Base-by-base conservation (phyloP, 257 asterid genomes). In the Solanum arcanum region DNA sequence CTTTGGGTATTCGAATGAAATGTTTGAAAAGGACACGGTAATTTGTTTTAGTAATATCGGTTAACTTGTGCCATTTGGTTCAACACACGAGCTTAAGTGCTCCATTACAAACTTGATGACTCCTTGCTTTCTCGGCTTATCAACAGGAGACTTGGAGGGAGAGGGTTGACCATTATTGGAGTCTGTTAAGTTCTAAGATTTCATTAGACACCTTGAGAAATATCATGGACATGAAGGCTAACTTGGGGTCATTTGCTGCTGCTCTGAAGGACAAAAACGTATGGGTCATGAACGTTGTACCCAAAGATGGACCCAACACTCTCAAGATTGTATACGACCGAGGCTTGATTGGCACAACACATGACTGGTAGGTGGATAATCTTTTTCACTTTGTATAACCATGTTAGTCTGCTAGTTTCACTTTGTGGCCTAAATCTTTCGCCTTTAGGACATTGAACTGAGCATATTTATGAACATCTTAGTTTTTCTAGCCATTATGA, bases 221-320 rank as follows among this genome's bases (percentile, higher is more conserved):
- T 70, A 92, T 97, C 83, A 95, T 97, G 98, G 99, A 97, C 89
- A 97, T 97, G 99, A 97, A 95, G 90, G 99, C 99, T 37, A 91
- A 97, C 88, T 86, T 97, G 91, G 99, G 99, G 47, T 96, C 98
- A 12, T 97, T 96, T 91, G 99, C 95, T 37, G 99, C 98, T 85
- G 96, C 99, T 82, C 88, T 97, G 94, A 95, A 95, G 88, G 96
- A 96, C 82, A 95, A 93, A 91, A 92, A 94, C 3, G 96, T 97
- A 3, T 97, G 99, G 99, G 99, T 97, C 88, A 97, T 97, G 99
- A 97, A 97, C 83, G 99, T 93, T 20, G 94, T 94, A 68, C 93
- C 99, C 29, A 97, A 95, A 91, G 99, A 97, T 88, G 99, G 98
- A 78, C 98, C 99, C 59, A 94, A 94, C 89, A 97, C 98, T 0